Evolutionary conservation across 371 early-diverging fungal species (phyloP).

Genomic region (Mucor lusitanicus): DNA sequence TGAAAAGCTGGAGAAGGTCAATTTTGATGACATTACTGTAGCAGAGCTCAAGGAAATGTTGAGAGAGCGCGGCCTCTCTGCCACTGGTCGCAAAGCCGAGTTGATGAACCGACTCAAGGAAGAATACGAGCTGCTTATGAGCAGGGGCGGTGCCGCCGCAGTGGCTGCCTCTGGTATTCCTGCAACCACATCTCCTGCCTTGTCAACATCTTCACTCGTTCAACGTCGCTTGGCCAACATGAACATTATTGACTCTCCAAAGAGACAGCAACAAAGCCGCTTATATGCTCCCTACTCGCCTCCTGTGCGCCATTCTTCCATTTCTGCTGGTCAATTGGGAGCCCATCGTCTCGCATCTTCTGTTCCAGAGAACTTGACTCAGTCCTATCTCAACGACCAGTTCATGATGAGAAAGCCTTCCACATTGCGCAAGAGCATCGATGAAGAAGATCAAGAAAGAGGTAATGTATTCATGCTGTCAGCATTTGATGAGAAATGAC

Average conservation of each 20-base stretch:
- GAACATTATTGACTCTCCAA: constrained; percentile 2
- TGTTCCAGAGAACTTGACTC: constrained; percentile 6
- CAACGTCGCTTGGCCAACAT: constrained; percentile 10
- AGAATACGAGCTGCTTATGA: constrained; percentile 34
- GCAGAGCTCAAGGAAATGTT: constrained; percentile 70
- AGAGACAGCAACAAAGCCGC: not conserved
- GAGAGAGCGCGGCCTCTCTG: constrained; percentile 57
- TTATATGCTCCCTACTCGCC: constrained; percentile 9
- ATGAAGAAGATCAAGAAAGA: constrained; percentile 1
- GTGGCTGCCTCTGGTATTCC: not conserved
- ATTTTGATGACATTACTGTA: constrained; percentile 75
- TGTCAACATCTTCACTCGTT: not conserved
- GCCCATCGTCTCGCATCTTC: constrained; percentile 11
- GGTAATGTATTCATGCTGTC: not conserved
- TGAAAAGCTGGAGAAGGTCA: constrained; percentile 48
- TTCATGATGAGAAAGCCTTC: constrained; percentile 19
- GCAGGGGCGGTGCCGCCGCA: not conserved
- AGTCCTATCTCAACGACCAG: constrained; percentile 17
- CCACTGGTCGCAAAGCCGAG: constrained; percentile 67
- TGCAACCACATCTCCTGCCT: not conserved
- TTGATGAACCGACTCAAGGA: constrained; percentile 60
- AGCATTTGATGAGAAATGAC: not conserved
- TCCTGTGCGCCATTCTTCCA: not conserved
- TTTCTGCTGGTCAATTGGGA: not conserved
- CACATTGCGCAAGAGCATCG: constrained; percentile 7